Conservation (phyloP, 139 green algal genomes). For the Microglena sp. region DNA sequence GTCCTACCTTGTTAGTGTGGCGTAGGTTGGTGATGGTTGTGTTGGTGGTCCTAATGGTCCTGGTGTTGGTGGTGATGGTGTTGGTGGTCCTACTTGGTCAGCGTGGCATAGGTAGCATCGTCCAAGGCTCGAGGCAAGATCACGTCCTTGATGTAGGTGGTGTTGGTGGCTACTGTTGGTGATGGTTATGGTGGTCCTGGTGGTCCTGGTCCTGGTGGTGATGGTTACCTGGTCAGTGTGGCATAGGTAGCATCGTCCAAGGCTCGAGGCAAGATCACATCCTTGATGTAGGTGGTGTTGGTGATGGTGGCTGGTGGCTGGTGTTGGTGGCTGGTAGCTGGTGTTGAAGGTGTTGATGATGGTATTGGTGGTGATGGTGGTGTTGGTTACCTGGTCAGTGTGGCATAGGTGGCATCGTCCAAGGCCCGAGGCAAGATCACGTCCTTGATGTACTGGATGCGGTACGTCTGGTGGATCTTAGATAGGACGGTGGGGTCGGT, state of each 20-base stretch:
- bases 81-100: too few species aligned
- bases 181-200: not conserved
- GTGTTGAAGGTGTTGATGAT: not conserved
- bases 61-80: too few species aligned
- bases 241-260: constrained; percentile 91
- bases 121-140: constrained; percentile 55
- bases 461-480: constrained; percentile 95
- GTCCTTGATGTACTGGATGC: constrained; percentile 89
- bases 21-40: too few species aligned
- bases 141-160: not conserved
- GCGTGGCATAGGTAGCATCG: constrained; percentile 83
- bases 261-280: too few species aligned
- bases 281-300: not conserved
- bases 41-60: too few species aligned
- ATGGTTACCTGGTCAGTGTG: constrained; percentile 75
- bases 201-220: too few species aligned
- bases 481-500: constrained; percentile 38
- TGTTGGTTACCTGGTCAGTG: not conserved
- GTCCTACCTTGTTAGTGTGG: too few species aligned
- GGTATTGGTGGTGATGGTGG: not conserved
- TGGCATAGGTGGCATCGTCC: not conserved
- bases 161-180: not conserved
- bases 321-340: not conserved
- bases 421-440: constrained; percentile 71
- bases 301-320: too few species aligned